Conservation (phyloP, 2,329 filamentous ascomycete species). For the Ceratocystis albifundus region DNA sequence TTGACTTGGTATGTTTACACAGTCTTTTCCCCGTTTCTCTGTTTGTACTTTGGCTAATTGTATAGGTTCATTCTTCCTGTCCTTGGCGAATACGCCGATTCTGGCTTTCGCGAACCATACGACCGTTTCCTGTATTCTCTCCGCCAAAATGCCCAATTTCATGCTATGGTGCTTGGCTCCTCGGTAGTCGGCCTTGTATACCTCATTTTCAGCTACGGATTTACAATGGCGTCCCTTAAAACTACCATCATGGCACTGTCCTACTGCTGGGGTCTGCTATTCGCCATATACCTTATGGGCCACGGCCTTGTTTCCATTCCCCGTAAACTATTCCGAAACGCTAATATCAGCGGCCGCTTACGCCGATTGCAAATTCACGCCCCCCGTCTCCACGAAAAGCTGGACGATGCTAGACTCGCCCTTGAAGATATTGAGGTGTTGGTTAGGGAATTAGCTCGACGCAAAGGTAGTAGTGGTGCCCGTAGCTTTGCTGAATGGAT, state of each 20-base stretch:
- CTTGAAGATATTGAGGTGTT: slow-evolving; percentile 73
- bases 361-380: slow-evolving; percentile 67
- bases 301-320: slow-evolving; percentile 91
- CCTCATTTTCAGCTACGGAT: slow-evolving; percentile 66
- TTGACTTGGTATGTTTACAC: slow-evolving; percentile 63
- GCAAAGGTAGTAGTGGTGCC: slow-evolving; percentile 63
- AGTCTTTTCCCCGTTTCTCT: background rate
- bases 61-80: slow-evolving; percentile 80
- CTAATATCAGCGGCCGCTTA: slow-evolving; percentile 62
- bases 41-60: background rate
- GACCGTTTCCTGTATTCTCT: slow-evolving; percentile 74
- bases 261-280: slow-evolving; percentile 82
- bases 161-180: slow-evolving; percentile 63
- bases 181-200: slow-evolving; percentile 67
- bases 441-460: slow-evolving; percentile 63
- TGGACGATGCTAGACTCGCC: slow-evolving; percentile 70
- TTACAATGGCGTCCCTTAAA: slow-evolving; percentile 63
- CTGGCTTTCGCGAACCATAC: slow-evolving; percentile 79
- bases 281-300: slow-evolving; percentile 96
- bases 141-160: slow-evolving; percentile 77
- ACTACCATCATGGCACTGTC: slow-evolving; percentile 82
- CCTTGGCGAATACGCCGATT: slow-evolving; percentile 87
- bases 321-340: slow-evolving; percentile 64
- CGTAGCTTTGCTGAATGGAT: slow-evolving; percentile 83
- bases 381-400: slow-evolving; percentile 70